Evolutionary conservation across 306 rosid species (phyloP), one percentile per base, ranked within the genome.

Genomic region (Elaeagnus macrophylla): DNA sequence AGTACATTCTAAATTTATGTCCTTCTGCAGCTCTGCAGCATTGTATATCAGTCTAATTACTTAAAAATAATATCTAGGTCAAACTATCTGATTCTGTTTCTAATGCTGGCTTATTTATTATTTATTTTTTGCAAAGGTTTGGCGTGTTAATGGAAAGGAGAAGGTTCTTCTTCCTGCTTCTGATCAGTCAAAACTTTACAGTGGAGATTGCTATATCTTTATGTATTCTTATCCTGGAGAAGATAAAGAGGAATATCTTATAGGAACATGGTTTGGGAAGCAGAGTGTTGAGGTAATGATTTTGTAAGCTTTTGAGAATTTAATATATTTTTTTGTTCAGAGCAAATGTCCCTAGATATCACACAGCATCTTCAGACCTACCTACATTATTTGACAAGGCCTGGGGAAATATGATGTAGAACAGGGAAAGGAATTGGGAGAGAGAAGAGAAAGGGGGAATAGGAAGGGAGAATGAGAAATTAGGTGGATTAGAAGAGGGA

Each of bases 221-320:
- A 95, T 82, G 67, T 93, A 93, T 68, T 59, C 99, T 45, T 93
- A 88, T 65, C 81, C 95, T 7, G 99, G 99, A 64, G 96, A 93
- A 49, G 96, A 93, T 64, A 85, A 67, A 72, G 99, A 93, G 60
- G 99, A 93, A 39, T 56, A 77, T 62, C 90, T 93, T 48, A 60
- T 83, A 54, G 95, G 93, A 77, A 85, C 95, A 61, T 93, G 99
- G 99, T 72, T 88, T 61, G 99, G 99, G 63, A 81, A 75, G 54
- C 77, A 44, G 51, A 93, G 99, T n/a, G 77, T 81, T 64, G 96
- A 93, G 96, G 99, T 93, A 78, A 69, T 60, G 53, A 25, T 66
- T 67, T 47, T 19, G 56, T n/a, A 12, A 59, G 51, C 35, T 45
- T 45, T 45, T 45, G 49, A 6, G 6, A 12, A 6, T 7, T 46